Base-by-base conservation (phyloP, 257 asterid species). In the Misopates orontium region DNA sequence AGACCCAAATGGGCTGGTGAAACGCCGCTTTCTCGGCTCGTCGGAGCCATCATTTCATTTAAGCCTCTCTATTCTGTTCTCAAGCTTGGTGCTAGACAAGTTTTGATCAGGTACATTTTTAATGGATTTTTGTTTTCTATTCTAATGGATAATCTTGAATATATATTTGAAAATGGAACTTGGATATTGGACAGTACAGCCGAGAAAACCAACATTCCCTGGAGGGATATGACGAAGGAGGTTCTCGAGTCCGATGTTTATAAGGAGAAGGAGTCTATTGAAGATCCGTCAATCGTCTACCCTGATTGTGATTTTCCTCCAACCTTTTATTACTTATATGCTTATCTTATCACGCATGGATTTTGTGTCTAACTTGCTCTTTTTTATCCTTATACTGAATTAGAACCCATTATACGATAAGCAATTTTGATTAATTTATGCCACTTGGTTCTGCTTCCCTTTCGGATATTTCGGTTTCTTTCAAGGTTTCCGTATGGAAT, bases 11-110 rank as follows among this genome's bases (percentile, higher is more conserved):
- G 98, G 98, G 68, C 81, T 2, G 97, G 98, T 0, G 87, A 87
- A 79, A 87, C 97, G 49, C 91, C 91, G 49, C 83, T 85, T 67
- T 92, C 97, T 59, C 93, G 95, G 10, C 78, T 92, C 0, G 97
- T 92, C 19, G 87, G 87, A 72, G 83, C 95, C 39, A 78, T 92
- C 4, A 89, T 92, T 80, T 82, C 87, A 61, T 85, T 89, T 73
- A 92, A 85, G 60, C 98, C 98, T 18, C 86, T 89, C 59, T 85
- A 71, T 48, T 84, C 97, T 56, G 57, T 92, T 44, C 83, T 92
- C 74, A 92, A 89, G 75, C 75, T 82, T 48, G 98, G 97, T 10
- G 97, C 98, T 15, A 79, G 98, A 82, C 96, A 89, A 82, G 97
- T 89, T 61, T 0, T 92, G 40, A 88, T 91, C 57, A 91, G 91